phyloP scores from a whole-genome alignment of 2,329 filamentous ascomycete species.

The Monilinia vaccinii-corymbosi region DNA sequence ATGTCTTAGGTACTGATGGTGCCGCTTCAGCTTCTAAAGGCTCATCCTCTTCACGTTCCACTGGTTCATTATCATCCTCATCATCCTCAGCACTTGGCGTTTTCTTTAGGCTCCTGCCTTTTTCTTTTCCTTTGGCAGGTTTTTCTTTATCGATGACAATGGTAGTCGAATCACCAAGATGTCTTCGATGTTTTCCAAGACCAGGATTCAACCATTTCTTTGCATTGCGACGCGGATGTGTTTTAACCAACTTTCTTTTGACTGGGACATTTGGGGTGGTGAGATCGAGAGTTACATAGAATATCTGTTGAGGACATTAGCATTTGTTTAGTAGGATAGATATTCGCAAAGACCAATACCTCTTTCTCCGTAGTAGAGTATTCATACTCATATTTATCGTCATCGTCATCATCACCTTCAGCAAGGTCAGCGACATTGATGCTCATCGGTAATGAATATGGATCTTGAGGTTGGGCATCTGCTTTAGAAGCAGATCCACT shows the following conservation, averaged over 20 bases:
- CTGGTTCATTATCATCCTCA: conserved; percentile 12
- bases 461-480: conserved; percentile 17
- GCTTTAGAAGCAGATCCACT: conserved; percentile 7
- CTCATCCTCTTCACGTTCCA: conserved; percentile 16
- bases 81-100: background rate
- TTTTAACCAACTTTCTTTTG: conserved; percentile 13
- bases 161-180: conserved; percentile 4
- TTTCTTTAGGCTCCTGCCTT: conserved; percentile 2
- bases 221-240: conserved; percentile 13
- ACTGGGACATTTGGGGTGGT: conserved; percentile 34
- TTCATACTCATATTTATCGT: conserved; percentile 52
- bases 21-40: conserved; percentile 24
- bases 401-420: conserved; percentile 39
- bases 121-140: background rate
- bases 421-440: conserved; percentile 1
- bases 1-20: conserved; percentile 15
- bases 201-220: conserved; percentile 16
- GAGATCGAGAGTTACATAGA: conserved; percentile 54
- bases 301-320: conserved; percentile 38
- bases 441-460: conserved; percentile 6
- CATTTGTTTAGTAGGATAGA: background rate
- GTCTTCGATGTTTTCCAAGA: conserved; percentile 7
- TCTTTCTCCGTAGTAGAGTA: conserved; percentile 56
- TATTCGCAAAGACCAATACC: conserved; percentile 30
- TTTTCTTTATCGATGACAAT: background rate